Base-by-base conservation (phyloP, 305 asterid genomes). In the Andrographis paniculata region DNA sequence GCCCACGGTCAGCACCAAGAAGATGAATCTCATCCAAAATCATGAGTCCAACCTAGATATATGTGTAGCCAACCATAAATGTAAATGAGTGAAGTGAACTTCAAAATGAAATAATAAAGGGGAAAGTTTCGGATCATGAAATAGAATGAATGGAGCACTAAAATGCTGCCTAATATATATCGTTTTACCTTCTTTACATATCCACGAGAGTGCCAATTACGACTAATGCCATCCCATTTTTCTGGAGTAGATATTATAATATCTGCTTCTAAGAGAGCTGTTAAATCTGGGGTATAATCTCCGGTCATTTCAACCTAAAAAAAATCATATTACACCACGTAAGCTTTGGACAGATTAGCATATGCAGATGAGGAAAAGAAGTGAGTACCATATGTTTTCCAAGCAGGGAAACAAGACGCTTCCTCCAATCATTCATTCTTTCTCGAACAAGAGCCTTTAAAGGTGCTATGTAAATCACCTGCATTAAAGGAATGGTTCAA, bases 1-100 rank as follows among this genome's bases (percentile, higher is more conserved):
- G 99, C 69, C 99, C 99, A 55, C 99, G 96, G 63, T 91, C 96
- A 66, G 99, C 99, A 51, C 99, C 99, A 65, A 91, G 95, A 64
- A 91, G 73, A 71, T 91, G 99, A 72, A 91, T 91, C 80, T 91
- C 99, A 35, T 91, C 99, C 81, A 91, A 74, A 50, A 91, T 84
- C 89, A 91, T 76, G 35, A 91, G 82, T 53, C 99, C 99, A 67
- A 91, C 99, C 99, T 91, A 63, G 50, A 58, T 33, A 35, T 13
- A 35, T 41, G 38, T 51, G 24, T 47, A n/a, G n/a, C n/a, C n/a
- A n/a, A n/a, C n/a, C n/a, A n/a, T n/a, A n/a, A n/a, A n/a, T 30
- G 23, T 37, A 18, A 45, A 49, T 44, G 10, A 16, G 48, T 2
- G 56, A 17, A 3, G n/a, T 22, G 20, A 16, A 4, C 14, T 35